A percentile compares a stretch with the other conserved stretches of the same genome.
Conservation (phyloP, 176 grass and related monocot species). For the Hyparrhenia diplandra region DNA sequence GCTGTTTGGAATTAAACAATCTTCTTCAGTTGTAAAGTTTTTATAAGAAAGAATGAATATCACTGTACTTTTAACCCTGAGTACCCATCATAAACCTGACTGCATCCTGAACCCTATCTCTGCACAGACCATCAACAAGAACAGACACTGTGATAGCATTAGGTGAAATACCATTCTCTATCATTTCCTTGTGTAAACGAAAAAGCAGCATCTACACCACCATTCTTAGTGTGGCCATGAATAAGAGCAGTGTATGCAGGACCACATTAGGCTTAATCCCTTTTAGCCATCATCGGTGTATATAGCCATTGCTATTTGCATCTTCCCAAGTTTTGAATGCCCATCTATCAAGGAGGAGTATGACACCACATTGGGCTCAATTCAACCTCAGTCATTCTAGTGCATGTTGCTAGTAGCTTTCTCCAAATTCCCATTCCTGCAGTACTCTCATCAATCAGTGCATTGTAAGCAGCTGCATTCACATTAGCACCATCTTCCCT, state of each 20-base stretch:
- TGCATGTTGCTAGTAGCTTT: constrained; percentile 39
- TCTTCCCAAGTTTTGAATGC: constrained; percentile 38
- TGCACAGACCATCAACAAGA: constrained; percentile 49
- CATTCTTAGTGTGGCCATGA: constrained; percentile 38
- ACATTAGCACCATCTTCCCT: constrained; percentile 26
- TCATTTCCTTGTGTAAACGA: constrained; percentile 51
- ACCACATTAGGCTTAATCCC: constrained; percentile 44
- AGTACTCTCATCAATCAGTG: constrained; percentile 50
- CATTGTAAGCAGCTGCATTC: constrained; percentile 50
- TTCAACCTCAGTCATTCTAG: constrained; percentile 43
- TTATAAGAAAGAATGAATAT: background rate
- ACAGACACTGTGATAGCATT: constrained; percentile 39
- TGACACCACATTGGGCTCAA: constrained; percentile 52
- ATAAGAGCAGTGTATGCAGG: constrained; percentile 46
- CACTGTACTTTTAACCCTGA: constrained; percentile 12
- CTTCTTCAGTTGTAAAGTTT: constrained; percentile 8
- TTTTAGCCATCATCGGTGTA: constrained; percentile 55
- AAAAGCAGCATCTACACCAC: constrained; percentile 43
- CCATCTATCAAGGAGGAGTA: constrained; percentile 58
- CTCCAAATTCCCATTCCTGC: constrained; percentile 38
- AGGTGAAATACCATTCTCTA: constrained; percentile 33
- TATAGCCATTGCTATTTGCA: constrained; percentile 50
- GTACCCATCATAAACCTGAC: constrained; percentile 31
- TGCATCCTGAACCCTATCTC: constrained; percentile 41
- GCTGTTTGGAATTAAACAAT: constrained; percentile 20